phyloP scores from a whole-genome alignment of 164 flowering plant species.

The Magnolia sinica region DNA sequence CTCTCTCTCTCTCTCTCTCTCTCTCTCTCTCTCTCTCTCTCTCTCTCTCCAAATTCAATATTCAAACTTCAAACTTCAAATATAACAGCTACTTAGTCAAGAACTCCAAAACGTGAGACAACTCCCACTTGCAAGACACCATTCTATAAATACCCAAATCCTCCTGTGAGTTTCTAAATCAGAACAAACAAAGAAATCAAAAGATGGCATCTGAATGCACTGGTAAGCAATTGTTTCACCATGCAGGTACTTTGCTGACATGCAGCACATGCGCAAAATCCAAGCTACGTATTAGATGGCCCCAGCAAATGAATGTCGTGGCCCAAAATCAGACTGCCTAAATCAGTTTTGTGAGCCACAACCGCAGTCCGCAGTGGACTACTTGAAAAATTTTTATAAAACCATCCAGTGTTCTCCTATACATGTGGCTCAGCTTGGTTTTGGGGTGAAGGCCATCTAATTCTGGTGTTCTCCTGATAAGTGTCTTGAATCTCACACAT shows the following conservation, averaged over 20 bases:
- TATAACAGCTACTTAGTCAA: background rate
- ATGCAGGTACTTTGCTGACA: background rate
- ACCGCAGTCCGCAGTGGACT: background rate
- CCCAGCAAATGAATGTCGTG: background rate
- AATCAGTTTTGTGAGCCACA: too few species aligned
- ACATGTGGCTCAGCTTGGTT: too few species aligned
- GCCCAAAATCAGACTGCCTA: too few species aligned
- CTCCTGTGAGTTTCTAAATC: background rate
- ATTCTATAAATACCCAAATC: background rate
- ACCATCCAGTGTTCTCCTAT: too few species aligned
- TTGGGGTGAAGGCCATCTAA: background rate
- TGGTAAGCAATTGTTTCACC: background rate
- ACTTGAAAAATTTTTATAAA: too few species aligned
- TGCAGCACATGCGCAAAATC: background rate
- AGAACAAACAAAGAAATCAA: background rate
- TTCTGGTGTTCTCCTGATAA: background rate
- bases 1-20: too few species aligned
- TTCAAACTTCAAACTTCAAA: background rate
- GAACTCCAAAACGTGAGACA: background rate
- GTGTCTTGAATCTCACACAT: background rate
- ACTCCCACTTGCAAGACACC: background rate
- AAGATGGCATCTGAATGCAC: background rate
- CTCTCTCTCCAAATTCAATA: background rate
- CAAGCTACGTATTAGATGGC: background rate
- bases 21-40: too few species aligned